Evolutionary conservation across 192 early-diverging fungal species (phyloP).

Genomic region (Coemansia sp.): DNA sequence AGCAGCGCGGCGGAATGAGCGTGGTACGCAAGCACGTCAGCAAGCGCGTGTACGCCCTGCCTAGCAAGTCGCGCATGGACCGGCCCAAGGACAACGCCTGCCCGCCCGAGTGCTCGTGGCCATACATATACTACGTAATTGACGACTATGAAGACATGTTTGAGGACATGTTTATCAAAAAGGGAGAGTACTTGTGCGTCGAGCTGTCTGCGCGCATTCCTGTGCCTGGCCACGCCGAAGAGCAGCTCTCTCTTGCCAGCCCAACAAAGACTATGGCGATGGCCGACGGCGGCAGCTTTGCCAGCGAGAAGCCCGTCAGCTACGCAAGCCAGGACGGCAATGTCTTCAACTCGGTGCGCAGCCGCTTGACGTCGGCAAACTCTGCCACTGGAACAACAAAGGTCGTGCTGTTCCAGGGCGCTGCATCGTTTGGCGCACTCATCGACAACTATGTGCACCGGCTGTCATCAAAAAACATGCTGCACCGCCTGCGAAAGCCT

Average conservation of each 20-base stretch:
- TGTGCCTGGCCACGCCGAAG: slow-evolving; percentile 36
- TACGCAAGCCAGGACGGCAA: slow-evolving; percentile 44
- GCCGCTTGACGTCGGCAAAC: slow-evolving; percentile 57
- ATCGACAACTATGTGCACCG: slow-evolving; percentile 83
- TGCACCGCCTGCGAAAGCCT: slow-evolving; percentile 63
- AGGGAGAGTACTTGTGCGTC: slow-evolving; percentile 89
- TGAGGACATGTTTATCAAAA: slow-evolving; percentile 82
- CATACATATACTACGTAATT: slow-evolving; percentile 90
- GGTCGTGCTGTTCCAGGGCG: slow-evolving; percentile 91
- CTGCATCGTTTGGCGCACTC: slow-evolving; percentile 81
- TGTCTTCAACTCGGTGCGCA: slow-evolving; percentile 52
- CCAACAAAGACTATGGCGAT: slow-evolving; percentile 14
- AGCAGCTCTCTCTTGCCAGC: slow-evolving; percentile 22
- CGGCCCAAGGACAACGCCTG: slow-evolving; percentile 73
- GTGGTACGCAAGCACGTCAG: slow-evolving; percentile 73
- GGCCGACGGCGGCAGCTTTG: slow-evolving; percentile 17
- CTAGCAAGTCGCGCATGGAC: slow-evolving; percentile 92
- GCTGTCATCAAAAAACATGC: slow-evolving; percentile 63
- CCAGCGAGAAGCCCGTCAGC: slow-evolving; percentile 41
- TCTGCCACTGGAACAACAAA: slow-evolving; percentile 58
- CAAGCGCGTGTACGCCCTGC: slow-evolving; percentile 80
- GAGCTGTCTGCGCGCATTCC: slow-evolving; percentile 85
- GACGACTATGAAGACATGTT: slow-evolving; percentile 93
- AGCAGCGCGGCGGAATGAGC: slow-evolving; percentile 67
- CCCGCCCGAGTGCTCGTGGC: slow-evolving; percentile 89